These are phyloP conservation scores for Yamadazyma conglobata DNA, from an alignment of 1,139 yeast species.

Conservation along the genomic window DNA sequence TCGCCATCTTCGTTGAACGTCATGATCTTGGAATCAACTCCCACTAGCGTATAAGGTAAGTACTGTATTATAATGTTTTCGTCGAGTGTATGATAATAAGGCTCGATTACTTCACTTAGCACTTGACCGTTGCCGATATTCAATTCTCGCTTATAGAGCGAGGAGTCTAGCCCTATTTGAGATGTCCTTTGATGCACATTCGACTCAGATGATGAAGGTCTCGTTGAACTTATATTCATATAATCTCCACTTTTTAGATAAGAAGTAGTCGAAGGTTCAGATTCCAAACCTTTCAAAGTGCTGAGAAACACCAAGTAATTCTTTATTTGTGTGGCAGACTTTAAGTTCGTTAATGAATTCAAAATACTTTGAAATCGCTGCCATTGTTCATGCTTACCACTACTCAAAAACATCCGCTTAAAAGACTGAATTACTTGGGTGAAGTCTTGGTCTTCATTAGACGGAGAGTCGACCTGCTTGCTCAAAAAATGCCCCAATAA, in stretches of 20 bases:
- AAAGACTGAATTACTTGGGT: conserved; percentile 21
- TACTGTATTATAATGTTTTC: conserved; percentile 55
- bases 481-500: conserved; percentile 15
- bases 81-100: conserved; percentile 32
- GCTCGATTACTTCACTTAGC: conserved; percentile 22
- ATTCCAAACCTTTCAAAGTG: conserved; percentile 14
- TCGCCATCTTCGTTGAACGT: conserved; percentile 37
- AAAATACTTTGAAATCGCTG: conserved; percentile 27
- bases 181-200: conserved; percentile 2
- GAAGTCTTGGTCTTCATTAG: conserved; percentile 10
- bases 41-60: conserved; percentile 66
- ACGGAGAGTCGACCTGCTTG: conserved; percentile 9
- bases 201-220: conserved; percentile 4
- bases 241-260: conserved; percentile 1
- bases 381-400: conserved; percentile 29
- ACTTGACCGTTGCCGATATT: conserved; percentile 6
- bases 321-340: conserved; percentile 31
- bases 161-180: conserved; percentile 5
- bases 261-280: background rate
- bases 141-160: conserved; percentile 5
- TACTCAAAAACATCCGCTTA: conserved; percentile 26
- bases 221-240: conserved; percentile 3
- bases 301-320: conserved; percentile 36
- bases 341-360: conserved; percentile 26
- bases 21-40: conserved; percentile 65